Evolutionary conservation across 768 basidiomycete species (phyloP).

Genomic region (Phanerochaete sordida): DNA sequence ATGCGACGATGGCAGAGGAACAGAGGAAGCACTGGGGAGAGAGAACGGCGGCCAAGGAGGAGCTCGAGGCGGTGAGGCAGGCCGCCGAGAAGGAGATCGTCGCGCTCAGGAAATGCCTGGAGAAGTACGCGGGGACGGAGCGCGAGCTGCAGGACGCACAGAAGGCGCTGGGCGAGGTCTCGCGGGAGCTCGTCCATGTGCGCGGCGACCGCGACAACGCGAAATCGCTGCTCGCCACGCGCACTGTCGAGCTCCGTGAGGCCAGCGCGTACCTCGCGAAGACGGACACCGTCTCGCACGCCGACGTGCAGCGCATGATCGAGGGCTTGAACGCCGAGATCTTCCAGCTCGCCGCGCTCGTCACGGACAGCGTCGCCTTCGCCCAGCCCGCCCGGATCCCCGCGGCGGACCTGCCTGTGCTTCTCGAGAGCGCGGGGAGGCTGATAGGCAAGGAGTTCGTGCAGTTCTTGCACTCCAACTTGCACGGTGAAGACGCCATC

Average conservation of each 20-base stretch:
- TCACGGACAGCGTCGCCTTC: conserved; percentile 39
- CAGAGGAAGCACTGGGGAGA: not conserved
- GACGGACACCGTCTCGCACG: conserved; percentile 39
- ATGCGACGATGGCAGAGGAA: not conserved
- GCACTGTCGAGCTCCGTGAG: conserved; percentile 42
- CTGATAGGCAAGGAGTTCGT: not conserved
- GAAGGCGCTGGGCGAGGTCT: not conserved
- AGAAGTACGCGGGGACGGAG: not conserved
- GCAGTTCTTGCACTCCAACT: not conserved
- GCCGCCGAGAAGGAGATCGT: not conserved
- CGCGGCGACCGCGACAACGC: conserved; percentile 15
- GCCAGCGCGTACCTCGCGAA: conserved; percentile 44
- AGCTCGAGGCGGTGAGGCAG: not conserved
- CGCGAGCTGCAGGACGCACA: not conserved
- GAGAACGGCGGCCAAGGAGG: not conserved
- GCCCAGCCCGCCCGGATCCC: not conserved
- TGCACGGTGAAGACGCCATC: too few relatives aligned
- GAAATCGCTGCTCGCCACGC: conserved; percentile 27
- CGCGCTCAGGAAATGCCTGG: not conserved
- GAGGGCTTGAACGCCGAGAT: conserved; percentile 46
- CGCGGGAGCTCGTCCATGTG: conserved; percentile 10
- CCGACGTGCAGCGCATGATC: conserved; percentile 42
- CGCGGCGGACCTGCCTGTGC: not conserved
- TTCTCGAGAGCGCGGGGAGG: not conserved
- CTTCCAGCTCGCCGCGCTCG: conserved; percentile 42